These are phyloP conservation scores for Musa beccarii DNA, from an alignment of 176 grass and related monocot species.

Conservation along the genomic window DNA sequence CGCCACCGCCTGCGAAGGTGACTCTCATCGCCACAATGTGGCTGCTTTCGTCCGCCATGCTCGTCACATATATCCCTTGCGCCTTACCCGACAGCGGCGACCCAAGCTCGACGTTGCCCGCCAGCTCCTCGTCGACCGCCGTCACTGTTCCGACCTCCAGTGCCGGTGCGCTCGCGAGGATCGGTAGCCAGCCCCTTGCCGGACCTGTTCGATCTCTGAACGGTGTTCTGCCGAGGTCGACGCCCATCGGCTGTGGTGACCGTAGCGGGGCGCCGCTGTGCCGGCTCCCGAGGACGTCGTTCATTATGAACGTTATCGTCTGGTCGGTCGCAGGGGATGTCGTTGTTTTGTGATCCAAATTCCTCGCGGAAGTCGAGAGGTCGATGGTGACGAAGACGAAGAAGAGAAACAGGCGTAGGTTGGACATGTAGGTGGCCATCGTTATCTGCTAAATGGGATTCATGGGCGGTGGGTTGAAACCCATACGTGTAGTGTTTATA, in stretches of 20 bases:
- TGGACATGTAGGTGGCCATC: background rate
- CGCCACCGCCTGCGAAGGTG: conserved; percentile 21
- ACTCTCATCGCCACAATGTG: conserved; percentile 51
- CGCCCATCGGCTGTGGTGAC: background rate
- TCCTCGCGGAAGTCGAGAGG: conserved; percentile 17
- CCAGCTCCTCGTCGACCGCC: conserved; percentile 43
- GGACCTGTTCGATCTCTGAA: conserved; percentile 20
- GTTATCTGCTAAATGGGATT: background rate
- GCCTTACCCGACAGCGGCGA: conserved; percentile 31
- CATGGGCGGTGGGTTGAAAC: background rate
- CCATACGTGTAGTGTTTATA: background rate
- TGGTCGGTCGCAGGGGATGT: conserved; percentile 14
- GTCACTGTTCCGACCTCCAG: conserved; percentile 28
- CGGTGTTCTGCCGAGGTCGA: conserved; percentile 15
- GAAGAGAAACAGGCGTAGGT: conserved; percentile 24
- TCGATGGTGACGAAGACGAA: conserved; percentile 19
- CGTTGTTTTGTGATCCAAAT: conserved; percentile 6
- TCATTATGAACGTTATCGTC: conserved; percentile 48
- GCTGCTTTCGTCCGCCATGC: conserved; percentile 29
- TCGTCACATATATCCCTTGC: conserved; percentile 51
- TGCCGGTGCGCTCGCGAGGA: conserved; percentile 28
- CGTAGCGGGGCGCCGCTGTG: background rate
- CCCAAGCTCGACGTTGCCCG: conserved; percentile 29
- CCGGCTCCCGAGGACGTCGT: conserved; percentile 11
- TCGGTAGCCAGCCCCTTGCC: conserved; percentile 30